These are phyloP conservation scores for Fonsecaea nubica DNA, from an alignment of 2,329 filamentous ascomycete species.

Conservation along the genomic window DNA sequence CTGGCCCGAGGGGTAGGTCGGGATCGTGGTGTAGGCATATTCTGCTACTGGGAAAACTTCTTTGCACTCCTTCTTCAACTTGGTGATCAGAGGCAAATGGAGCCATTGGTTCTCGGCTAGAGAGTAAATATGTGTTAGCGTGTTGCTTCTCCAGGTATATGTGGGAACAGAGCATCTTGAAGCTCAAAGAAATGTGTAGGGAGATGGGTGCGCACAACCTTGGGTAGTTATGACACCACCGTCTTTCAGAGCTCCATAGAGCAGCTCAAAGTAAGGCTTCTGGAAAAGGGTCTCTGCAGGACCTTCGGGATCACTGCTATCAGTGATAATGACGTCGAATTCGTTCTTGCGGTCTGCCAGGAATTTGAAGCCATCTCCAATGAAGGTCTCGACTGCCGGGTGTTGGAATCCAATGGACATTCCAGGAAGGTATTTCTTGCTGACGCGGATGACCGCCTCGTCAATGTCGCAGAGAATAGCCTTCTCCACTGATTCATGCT, in stretches of 20 bases:
- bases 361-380: conserved; percentile 99
- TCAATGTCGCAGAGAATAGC: conserved; percentile 98
- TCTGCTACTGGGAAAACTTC: conserved; percentile 97
- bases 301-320: conserved; percentile 96
- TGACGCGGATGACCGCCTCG: conserved; percentile 97
- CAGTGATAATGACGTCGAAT: conserved; percentile 99
- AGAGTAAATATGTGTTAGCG: conserved; percentile 35
- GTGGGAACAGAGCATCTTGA: conserved; percentile 18
- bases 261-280: conserved; percentile 97
- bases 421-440: conserved; percentile 94
- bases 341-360: conserved; percentile 93
- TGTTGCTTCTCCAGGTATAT: conserved; percentile 1
- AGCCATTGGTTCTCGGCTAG: conserved; percentile 99
- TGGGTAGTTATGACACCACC: conserved; percentile 99
- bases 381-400: conserved; percentile 88
- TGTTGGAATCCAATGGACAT: conserved; percentile 95
- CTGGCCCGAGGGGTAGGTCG: conserved; percentile 97
- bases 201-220: conserved; percentile 93
- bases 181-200: conserved; percentile 27
- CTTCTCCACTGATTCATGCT: conserved; percentile 97
- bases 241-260: conserved; percentile 85
- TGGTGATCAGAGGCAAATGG: conserved; percentile 88
- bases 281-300: conserved; percentile 96
- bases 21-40: conserved; percentile 98
- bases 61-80: conserved; percentile 96